Conservation (phyloP, 257 asterid species). For the Oldenlandia corymbosa region DNA sequence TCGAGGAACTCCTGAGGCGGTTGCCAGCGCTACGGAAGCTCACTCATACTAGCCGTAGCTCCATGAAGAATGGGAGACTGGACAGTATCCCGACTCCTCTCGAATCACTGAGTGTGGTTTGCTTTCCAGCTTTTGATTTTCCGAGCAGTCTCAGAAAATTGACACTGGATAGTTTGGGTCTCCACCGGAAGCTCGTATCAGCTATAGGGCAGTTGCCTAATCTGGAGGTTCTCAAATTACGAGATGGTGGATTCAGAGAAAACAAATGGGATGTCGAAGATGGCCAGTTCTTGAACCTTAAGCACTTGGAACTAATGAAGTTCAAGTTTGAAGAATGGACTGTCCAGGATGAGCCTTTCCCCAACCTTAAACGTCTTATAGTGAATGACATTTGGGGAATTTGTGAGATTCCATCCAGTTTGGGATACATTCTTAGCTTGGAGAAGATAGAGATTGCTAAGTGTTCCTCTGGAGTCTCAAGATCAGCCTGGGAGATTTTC, state of each 20-base stretch:
- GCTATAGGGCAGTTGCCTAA: not conserved
- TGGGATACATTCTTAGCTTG: not conserved
- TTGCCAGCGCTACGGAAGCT: too few species aligned
- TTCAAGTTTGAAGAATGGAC: not conserved
- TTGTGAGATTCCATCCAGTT: not conserved
- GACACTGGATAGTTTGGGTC: not conserved
- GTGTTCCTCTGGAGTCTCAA: too few species aligned
- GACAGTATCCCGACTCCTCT: not conserved
- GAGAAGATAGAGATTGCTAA: not conserved
- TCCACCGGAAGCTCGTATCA: conserved; percentile 9
- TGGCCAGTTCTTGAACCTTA: conserved; percentile 1
- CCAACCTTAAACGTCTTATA: conserved; percentile 3
- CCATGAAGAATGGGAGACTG: too few species aligned
- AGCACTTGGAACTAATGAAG: not conserved
- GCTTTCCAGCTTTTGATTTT: not conserved
- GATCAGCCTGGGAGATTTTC: too few species aligned
- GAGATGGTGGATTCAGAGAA: not conserved
- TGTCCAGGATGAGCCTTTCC: not conserved
- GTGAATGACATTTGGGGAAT: not conserved
- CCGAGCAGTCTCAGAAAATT: conserved; percentile 8
- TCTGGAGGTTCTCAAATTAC: conserved; percentile 1
- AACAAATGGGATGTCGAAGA: not conserved
- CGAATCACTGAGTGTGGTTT: not conserved
- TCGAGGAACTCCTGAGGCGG: too few species aligned
- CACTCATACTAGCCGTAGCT: too few species aligned